Base-by-base conservation (phyloP, 805 yeast species). In the Ogataea sp. region DNA sequence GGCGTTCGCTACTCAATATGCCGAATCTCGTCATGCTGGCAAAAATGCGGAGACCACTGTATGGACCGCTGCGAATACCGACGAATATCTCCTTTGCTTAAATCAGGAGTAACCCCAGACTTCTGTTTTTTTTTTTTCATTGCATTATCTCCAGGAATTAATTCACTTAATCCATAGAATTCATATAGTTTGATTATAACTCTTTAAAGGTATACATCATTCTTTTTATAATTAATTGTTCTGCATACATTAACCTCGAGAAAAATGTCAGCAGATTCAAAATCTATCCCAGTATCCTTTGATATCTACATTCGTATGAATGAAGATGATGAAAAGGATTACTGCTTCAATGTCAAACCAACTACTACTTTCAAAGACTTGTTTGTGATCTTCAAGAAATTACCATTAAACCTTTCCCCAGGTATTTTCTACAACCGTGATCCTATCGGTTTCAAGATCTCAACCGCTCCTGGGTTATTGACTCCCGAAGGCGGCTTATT, bases 301-400 rank as follows among this genome's bases (percentile, higher is more conserved):
- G 83, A 76, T 46, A 54, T 73, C 30, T 88, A 78, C 64, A 61
- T 93, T 47, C 82, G 98, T 43, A 78, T 90, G 72, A 87, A 85
- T 56, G 82, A 75, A 42, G 96, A 89, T 54, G 59, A 65, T 36
- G 96, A 87, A 52, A 83, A 83, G 58, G 98, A 90, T 58, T 89
- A 87, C 62, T 85, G 96, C 51, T 86, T 90, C 65, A 80, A 76
- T 48, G 75, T 88, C n/a, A 68, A 71, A 20, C 62, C 75, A 16
- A 67, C 68, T 23, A 73, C 78, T 39, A 73, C 78, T 6, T 79
- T 89, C 48, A 61, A 67, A 17, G 76, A 73, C 24, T 70, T 89
- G 46, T 53, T 70, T 45, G 64, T 69, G 38, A 75, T 88, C 36
- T 87, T 89, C 53, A 62, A 69, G 30, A 58, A 70, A 1, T 65